Evolutionary conservation across 768 basidiomycete species (phyloP).

Genomic region (Leucocoprinus sp.): DNA sequence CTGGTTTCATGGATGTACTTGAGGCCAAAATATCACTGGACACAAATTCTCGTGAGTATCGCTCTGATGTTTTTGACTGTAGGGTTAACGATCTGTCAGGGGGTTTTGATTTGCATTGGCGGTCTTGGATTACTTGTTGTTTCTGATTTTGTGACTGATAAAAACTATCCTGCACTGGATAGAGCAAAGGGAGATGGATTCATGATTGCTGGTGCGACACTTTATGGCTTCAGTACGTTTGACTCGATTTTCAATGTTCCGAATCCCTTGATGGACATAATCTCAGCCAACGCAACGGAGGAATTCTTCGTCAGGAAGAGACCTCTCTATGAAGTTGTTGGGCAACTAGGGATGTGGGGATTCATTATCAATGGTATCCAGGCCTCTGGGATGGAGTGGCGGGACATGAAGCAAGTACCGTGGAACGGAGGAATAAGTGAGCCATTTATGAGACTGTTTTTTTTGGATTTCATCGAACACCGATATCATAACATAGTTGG

Average conservation of each 20-base stretch:
- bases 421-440: constrained; percentile 70
- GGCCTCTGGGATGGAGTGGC: constrained; percentile 66
- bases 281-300: constrained; percentile 76
- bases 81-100: constrained; percentile 29
- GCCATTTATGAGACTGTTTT: constrained; percentile 17
- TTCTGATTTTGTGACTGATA: constrained; percentile 71
- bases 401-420: constrained; percentile 50
- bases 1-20: constrained; percentile 81
- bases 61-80: neutral
- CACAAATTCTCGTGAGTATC: constrained; percentile 58
- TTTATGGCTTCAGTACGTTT: constrained; percentile 77
- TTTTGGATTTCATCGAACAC: constrained; percentile 3
- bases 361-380: constrained; percentile 73
- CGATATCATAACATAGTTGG: constrained; percentile 26
- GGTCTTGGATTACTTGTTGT: constrained; percentile 76
- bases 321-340: constrained; percentile 83
- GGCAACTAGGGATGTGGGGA: constrained; percentile 83
- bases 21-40: constrained; percentile 75
- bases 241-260: neutral
- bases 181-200: constrained; percentile 77
- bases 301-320: constrained; percentile 76
- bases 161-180: constrained; percentile 57
- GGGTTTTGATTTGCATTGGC: constrained; percentile 61
- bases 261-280: neutral
- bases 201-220: constrained; percentile 79